phyloP scores from a whole-genome alignment of 768 basidiomycete genomes.

The Mrakia blollopis region DNA sequence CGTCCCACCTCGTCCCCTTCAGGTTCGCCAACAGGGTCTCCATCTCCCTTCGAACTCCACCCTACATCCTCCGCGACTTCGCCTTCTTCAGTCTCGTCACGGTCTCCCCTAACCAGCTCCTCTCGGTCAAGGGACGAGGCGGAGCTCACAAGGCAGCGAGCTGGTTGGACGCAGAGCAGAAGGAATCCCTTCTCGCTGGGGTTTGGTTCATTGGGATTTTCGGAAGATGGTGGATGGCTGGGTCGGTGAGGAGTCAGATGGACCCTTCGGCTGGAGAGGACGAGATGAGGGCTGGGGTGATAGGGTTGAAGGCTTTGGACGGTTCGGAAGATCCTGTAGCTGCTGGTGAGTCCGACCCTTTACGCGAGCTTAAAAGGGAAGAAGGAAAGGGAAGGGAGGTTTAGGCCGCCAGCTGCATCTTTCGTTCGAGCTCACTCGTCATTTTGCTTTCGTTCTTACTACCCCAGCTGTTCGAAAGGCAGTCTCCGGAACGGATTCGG shows the following conservation, averaged over 20 bases:
- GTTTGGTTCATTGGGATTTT: conserved; percentile 88
- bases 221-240: conserved; percentile 85
- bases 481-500: background rate
- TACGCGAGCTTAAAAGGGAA: background rate
- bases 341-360: conserved; percentile 23
- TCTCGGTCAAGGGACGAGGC: conserved; percentile 33
- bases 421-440: background rate
- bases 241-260: conserved; percentile 55
- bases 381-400: background rate
- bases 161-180: conserved; percentile 23
- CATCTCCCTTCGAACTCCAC: conserved; percentile 85
- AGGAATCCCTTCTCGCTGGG: conserved; percentile 46
- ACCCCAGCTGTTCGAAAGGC: conserved; percentile 10
- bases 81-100: conserved; percentile 81
- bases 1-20: conserved; percentile 42
- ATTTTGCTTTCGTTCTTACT: background rate
- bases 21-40: conserved; percentile 88
- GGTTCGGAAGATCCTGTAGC: conserved; percentile 15
- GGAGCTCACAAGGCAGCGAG: background rate
- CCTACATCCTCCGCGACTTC: conserved; percentile 79
- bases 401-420: background rate
- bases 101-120: conserved; percentile 55
- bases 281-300: conserved; percentile 51
- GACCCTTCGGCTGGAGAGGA: conserved; percentile 44
- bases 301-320: conserved; percentile 67